Evolutionary conservation across 2,329 filamentous ascomycete species (phyloP).

Genomic region (Xylaria arbuscula): DNA sequence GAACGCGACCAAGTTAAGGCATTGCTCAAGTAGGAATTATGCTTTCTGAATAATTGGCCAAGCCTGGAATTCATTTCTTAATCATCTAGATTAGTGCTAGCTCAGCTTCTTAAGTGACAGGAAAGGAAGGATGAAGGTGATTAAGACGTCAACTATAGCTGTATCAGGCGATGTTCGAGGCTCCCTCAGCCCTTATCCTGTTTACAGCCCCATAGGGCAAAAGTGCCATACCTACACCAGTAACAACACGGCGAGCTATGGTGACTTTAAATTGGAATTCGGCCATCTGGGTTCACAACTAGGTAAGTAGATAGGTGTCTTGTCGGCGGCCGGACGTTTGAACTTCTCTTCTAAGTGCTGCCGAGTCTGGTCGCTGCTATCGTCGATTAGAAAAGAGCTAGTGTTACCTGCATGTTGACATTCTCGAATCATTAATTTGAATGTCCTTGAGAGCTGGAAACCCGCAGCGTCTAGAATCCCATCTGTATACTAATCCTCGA

Average conservation of each 20-base stretch:
- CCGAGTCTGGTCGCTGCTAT: neutral
- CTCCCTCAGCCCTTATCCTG: slow-evolving; percentile 25
- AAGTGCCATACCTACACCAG: slow-evolving; percentile 7
- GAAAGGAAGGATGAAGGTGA: neutral
- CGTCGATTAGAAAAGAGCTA: neutral
- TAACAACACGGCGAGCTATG: neutral
- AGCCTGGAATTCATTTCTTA: neutral
- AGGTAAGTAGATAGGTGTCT: neutral
- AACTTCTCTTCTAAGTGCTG: neutral
- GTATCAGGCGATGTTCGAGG: slow-evolving; percentile 20
- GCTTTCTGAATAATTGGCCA: neutral
- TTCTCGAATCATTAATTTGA: neutral
- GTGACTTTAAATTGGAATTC: neutral
- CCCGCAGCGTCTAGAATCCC: slow-evolving; percentile 13
- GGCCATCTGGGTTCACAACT: neutral
- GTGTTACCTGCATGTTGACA: neutral
- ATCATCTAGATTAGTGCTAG: neutral
- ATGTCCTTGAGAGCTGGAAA: slow-evolving; percentile 4
- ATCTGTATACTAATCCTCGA: slow-evolving; percentile 16
- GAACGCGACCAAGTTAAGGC: slow-evolving; percentile 4
- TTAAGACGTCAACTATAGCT: slow-evolving; percentile 5
- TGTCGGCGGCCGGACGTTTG: neutral
- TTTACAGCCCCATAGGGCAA: slow-evolving; percentile 16
- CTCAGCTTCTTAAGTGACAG: slow-evolving; percentile 23
- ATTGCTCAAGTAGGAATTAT: neutral